These are phyloP conservation scores for Fusarium sp. DNA, from an alignment of 2,329 filamentous ascomycete genomes.

Conservation along the genomic window DNA sequence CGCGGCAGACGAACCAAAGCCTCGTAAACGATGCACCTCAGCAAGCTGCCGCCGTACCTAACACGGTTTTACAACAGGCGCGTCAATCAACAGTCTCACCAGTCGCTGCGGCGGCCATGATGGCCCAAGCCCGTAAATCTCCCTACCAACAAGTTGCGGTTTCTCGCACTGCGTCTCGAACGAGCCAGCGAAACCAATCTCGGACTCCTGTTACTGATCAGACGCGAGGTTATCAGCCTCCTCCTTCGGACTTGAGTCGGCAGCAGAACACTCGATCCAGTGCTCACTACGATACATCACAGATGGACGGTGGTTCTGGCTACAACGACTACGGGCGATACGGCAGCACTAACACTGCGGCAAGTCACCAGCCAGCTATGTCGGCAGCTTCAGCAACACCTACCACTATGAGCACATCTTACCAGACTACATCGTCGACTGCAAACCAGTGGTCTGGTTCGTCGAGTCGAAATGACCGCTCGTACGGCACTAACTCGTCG, in stretches of 20 bases:
- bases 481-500: conserved; percentile 30
- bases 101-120: conserved; percentile 50
- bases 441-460: conserved; percentile 49
- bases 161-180: conserved; percentile 54
- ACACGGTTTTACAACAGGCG: conserved; percentile 45
- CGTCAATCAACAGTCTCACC: conserved; percentile 51
- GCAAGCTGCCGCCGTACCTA: conserved; percentile 25
- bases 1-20: conserved; percentile 24
- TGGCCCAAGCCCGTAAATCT: conserved; percentile 52
- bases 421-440: conserved; percentile 33
- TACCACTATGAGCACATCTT: conserved; percentile 42
- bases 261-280: conserved; percentile 25
- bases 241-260: conserved; percentile 29
- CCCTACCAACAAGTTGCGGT: conserved; percentile 50
- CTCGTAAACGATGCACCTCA: conserved; percentile 22
- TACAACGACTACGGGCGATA: conserved; percentile 47
- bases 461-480: conserved; percentile 30
- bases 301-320: conserved; percentile 23
- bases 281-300: conserved; percentile 26
- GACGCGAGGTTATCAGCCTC: conserved; percentile 38
- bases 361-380: conserved; percentile 32
- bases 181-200: conserved; percentile 54
- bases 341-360: conserved; percentile 4
- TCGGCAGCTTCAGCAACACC: conserved; percentile 36
- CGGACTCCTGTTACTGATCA: conserved; percentile 50